Base-by-base conservation (phyloP, 1,284 basidiomycete genomes). In the Hortiboletus rubellus region DNA sequence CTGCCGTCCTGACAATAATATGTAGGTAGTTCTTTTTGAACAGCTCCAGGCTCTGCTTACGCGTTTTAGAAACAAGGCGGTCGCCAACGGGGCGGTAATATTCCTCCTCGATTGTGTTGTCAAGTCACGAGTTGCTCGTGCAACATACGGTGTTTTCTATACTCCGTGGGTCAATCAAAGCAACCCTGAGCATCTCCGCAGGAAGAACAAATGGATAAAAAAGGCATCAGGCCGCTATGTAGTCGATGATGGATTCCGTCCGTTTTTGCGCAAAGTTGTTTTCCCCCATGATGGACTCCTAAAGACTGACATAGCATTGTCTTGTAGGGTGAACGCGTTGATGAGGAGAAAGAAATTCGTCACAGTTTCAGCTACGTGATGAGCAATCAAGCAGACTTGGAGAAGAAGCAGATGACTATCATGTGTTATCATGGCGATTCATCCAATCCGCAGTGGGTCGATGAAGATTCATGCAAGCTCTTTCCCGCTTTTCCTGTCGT, bases 41-140 rank as follows among this genome's bases (percentile, higher is more conserved):
- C 2, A 14, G 8, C 24, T 14, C 24, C 33, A 36, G 34, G 15
- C 2, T 15, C 6, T 15, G 46, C 15, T 47, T 15, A 47, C 15
- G 4, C 15, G 11, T 31, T 12, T n/a, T 9, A 52, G 51, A 52
- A 52, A 52, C 49, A 52, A 52, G n/a, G 51, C 51, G 14, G 50
- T 52, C 4, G 30, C 46, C 46, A 47, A 47, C 22, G 46, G 46
- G 22, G 46, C 46, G 9, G 46, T 47, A 11, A 36, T 47, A 24
- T 47, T 17, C 22, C 34, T 36, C 34, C 17, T 47, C 3, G 46
- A 47, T 22, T 22, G 33, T 4, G n/a, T 4, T 9, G 46, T 47
- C 33, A 47, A 24, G 27, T 24, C 46, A 27, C 34, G 46, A 10
- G 46, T 47, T 27, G 46, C 46, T 36, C 46, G 46, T 24, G 33